Evolutionary conservation across 768 basidiomycete genomes (phyloP).

Genomic region (Saitozyma podzolica): DNA sequence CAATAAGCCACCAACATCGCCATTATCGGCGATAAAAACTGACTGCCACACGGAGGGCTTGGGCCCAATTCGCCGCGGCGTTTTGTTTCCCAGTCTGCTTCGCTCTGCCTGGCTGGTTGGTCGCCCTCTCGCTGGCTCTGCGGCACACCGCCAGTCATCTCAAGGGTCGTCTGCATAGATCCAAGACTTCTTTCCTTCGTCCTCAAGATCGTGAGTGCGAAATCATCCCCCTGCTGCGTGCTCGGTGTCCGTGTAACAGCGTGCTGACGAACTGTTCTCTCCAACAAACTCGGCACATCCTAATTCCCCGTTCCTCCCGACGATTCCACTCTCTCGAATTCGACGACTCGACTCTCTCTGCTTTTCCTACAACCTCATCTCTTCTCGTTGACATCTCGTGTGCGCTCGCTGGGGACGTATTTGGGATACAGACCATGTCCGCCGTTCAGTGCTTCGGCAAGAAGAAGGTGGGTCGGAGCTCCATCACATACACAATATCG

Average conservation of each 20-base stretch:
- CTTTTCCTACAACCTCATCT: neutral
- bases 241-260: neutral
- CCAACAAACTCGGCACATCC: neutral
- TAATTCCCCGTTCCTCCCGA: neutral
- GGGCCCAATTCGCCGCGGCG: no score
- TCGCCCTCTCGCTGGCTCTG: no score
- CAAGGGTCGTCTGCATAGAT: no score
- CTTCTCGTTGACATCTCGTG: neutral
- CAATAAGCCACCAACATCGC: no score
- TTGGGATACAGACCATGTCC: constrained; percentile 47
- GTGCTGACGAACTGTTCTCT: neutral
- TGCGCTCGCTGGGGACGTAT: neutral
- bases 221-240: neutral
- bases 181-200: neutral
- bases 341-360: neutral
- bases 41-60: no score
- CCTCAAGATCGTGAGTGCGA: neutral
- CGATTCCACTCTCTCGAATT: neutral
- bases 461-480: constrained; percentile 74
- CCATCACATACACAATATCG: neutral
- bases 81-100: no score
- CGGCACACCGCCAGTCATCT: no score
- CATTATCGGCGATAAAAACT: no score
- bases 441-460: constrained; percentile 99
- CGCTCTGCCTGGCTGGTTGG: no score